Evolutionary conservation across 2,329 filamentous ascomycete species (phyloP), one percentile per base, ranked within the genome.

Genomic region (Dothiorella sarmentorum): DNA sequence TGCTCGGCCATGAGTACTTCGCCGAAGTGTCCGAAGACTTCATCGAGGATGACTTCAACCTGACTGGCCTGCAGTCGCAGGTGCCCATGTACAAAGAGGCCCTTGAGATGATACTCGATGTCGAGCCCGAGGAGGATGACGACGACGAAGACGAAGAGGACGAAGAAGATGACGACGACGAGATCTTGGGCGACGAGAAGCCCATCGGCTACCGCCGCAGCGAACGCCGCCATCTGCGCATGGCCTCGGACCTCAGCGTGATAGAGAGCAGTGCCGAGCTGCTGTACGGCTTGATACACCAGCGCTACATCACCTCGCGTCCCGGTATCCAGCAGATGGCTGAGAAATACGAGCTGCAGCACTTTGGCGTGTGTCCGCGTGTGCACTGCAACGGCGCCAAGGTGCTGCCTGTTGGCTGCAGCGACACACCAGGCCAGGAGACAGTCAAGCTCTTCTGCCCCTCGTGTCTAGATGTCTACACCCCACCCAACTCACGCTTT

Each of bases 71-170:
- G 68, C 91, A 96, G 75, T 89, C 87, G 61, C 93, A 97, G 77
- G 94, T 99, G 55, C 88, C 91, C 63, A 96, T 97, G 90, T 99
- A 99, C 76, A 99, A 97, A 76, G 94, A 99, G 77, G 94, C 94
- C 11, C 79, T 99, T 63, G 94, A 99, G 84, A 97, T 99, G 93
- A 97, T 99, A 65, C 82, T 99, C 63, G 94, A 99, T 67, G 94
- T 99, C 52, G 94, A 99, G 72, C 92, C 94, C 35, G 93, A 97
- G 76, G 93, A 97, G 43, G 89, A 91, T 58, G 89, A 91, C n/a
- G 88, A 91, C 0, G 89, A 93, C 7, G 88, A 91, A 2, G 89
- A 92, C 27, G 84, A 86, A 42, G 83, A 86, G 56, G 84, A 87
- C 29, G 82, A 85, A 27, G 84, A 86, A 26, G 84, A 87, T 26